Evolutionary conservation across 768 basidiomycete genomes (phyloP), one percentile per base, ranked within the genome.

Genomic region (Postia placenta): DNA sequence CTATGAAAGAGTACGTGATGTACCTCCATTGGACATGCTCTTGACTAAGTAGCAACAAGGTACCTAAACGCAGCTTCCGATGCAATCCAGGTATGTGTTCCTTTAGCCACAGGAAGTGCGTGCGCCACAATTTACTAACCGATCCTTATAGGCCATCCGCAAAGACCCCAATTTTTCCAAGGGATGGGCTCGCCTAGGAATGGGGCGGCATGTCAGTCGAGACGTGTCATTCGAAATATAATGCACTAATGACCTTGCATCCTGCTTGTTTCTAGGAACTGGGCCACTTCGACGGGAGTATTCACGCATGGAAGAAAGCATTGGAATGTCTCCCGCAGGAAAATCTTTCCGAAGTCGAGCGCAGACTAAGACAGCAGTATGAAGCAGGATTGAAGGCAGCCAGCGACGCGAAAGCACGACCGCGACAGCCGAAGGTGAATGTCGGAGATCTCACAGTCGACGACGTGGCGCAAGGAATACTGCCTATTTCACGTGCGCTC

Each of bases 1-100:
- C 62, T 0, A 56, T 72, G 61, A 69, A 69, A 50, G 66, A 66
- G 73, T 72, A 39, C 20, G 57, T 46, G 2, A 20, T 30, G 27
- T n/a, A n/a, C n/a, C n/a, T n/a, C n/a, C n/a, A n/a, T n/a, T n/a
- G n/a, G n/a, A n/a, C n/a, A n/a, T n/a, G n/a, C n/a, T n/a, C n/a
- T n/a, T n/a, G 11, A 35, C 33, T 35, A 35, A 9, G n/a, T 35
- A 9, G 33, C 9, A 22, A 7, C 7, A 12, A 54, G 56, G 20
- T 57, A 50, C 22, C 42, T 57, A 22, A 50, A 54, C 25, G 56
- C 56, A 1, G 53, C 24, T 35, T 44, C 28, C 3, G 56, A 57
- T 40, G 53, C 56, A 33, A 42, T 39, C 41, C 48, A 53, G 52
- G 56, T 53, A 24, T n/a, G 38, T 28, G 11, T n/a, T 11, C 9